phyloP scores from a whole-genome alignment of 164 flowering plant species.

The Nelumbo lutea region DNA sequence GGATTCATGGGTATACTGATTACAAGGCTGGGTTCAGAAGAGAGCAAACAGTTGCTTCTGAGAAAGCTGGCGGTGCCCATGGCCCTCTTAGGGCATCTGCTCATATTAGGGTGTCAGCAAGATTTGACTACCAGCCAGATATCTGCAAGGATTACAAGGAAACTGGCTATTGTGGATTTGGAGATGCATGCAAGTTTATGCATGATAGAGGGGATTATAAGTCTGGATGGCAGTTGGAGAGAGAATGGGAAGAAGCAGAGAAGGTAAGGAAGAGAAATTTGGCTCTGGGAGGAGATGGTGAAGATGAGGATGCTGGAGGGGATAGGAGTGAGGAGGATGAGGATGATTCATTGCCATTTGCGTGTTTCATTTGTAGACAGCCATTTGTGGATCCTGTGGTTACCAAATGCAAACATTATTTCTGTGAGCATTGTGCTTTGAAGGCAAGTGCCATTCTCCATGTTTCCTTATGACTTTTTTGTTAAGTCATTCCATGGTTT shows the following conservation, averaged over 20 bases:
- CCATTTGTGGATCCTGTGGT: slow-evolving; percentile 87
- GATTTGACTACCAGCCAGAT: slow-evolving; percentile 97
- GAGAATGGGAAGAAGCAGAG: slow-evolving; percentile 86
- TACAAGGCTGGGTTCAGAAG: slow-evolving; percentile 84
- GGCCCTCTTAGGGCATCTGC: slow-evolving; percentile 98
- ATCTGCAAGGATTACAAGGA: slow-evolving; percentile 97
- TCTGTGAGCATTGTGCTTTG: slow-evolving; percentile 91
- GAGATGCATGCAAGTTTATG: slow-evolving; percentile 96
- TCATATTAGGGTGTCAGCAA: slow-evolving; percentile 70
- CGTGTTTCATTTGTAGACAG: slow-evolving; percentile 78
- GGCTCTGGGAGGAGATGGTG: slow-evolving; percentile 53
- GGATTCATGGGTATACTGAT: slow-evolving; percentile 75
- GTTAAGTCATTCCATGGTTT: background rate
- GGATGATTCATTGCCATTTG: slow-evolving; percentile 67
- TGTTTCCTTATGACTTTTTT: background rate
- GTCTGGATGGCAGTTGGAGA: slow-evolving; percentile 94
- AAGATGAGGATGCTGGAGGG: slow-evolving; percentile 34
- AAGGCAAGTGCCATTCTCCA: slow-evolving; percentile 39
- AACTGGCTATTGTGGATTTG: slow-evolving; percentile 96
- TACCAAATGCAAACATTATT: slow-evolving; percentile 93
- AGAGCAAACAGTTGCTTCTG: slow-evolving; percentile 79
- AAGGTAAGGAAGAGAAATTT: slow-evolving; percentile 69
- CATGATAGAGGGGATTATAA: slow-evolving; percentile 98
- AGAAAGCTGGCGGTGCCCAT: slow-evolving; percentile 94
- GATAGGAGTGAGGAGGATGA: slow-evolving; percentile 55